Conservation (phyloP, 495 filamentous ascomycete genomes). For the Aspergillus haitiensis region DNA sequence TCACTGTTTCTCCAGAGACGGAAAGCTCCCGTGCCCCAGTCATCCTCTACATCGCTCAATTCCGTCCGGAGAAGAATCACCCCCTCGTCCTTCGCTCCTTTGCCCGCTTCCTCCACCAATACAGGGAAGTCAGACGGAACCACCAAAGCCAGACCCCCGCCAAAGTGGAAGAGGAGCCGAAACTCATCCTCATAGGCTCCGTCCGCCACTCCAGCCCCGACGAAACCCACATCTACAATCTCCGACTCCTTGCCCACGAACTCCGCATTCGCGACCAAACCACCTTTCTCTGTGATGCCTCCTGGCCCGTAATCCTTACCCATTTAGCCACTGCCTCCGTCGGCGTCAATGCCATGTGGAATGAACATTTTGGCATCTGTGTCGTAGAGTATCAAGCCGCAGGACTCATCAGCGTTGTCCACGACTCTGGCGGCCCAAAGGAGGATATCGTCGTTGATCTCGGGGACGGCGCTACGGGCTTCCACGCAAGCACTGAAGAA, state of each 20-base stretch:
- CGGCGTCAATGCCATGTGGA: constrained; percentile 98
- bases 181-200: constrained; percentile 80
- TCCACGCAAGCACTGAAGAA: constrained; percentile 71
- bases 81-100: constrained; percentile 80
- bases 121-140: constrained; percentile 48
- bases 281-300: constrained; percentile 83
- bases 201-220: constrained; percentile 79
- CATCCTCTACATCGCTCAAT: constrained; percentile 93
- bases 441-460: constrained; percentile 84
- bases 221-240: constrained; percentile 84
- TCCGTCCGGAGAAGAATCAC: constrained; percentile 97
- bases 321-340: constrained; percentile 73
- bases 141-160: constrained; percentile 21
- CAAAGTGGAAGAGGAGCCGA: constrained; percentile 28
- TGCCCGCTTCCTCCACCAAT: constrained; percentile 60
- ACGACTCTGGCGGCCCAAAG: constrained; percentile 88
- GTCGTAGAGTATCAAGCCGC: constrained; percentile 98
- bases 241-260: constrained; percentile 85
- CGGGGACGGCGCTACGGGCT: constrained; percentile 78
- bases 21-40: constrained; percentile 66
- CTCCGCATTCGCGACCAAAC: constrained; percentile 79
- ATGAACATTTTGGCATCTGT: constrained; percentile 98
- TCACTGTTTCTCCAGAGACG: constrained; percentile 65
- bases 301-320: constrained; percentile 79
- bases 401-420: constrained; percentile 85